Conservation (phyloP, 441 rosid species). For the Euphorbia schlechtendalii region DNA sequence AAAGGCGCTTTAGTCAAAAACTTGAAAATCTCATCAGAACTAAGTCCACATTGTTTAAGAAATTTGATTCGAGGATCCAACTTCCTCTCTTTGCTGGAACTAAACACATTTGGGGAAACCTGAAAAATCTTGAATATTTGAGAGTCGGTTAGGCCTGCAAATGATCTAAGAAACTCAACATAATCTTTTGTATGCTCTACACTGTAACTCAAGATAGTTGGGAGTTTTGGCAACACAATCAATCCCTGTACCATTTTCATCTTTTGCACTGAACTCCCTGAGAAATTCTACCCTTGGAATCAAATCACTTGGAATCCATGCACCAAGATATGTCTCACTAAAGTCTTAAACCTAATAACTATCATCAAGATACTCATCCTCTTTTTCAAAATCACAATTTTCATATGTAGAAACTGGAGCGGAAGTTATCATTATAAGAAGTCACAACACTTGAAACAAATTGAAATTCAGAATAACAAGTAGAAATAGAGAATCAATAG, state of each 20-base stretch:
- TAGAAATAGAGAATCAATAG: too few relatives aligned
- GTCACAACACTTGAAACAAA: too few relatives aligned
- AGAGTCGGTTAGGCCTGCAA: constrained; percentile 52
- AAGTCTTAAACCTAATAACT: too few relatives aligned
- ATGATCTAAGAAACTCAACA: constrained; percentile 52
- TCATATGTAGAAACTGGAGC: too few relatives aligned
- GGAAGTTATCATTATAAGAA: too few relatives aligned
- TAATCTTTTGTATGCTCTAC: constrained; percentile 48
- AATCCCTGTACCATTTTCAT: constrained; percentile 49
- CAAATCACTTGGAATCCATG: too few relatives aligned
- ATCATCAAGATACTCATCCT: too few relatives aligned
- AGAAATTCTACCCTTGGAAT: constrained; percentile 53
- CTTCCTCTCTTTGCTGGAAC: constrained; percentile 68
- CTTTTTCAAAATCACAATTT: too few relatives aligned
- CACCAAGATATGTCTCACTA: too few relatives aligned
- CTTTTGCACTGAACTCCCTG: constrained; percentile 13
- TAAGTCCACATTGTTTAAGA: constrained; percentile 60
- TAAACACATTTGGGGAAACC: constrained; percentile 57
- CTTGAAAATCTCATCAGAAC: constrained; percentile 54
- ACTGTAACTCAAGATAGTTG: constrained; percentile 12
- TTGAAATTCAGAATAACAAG: too few relatives aligned
- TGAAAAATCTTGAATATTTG: constrained; percentile 62
- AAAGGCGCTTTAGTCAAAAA: constrained; percentile 66
- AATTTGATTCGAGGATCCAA: constrained; percentile 54
- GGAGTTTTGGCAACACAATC: constrained; percentile 45